These are phyloP conservation scores for Olyra latifolia DNA, from an alignment of 176 grass and related monocot species.

Conservation along the genomic window DNA sequence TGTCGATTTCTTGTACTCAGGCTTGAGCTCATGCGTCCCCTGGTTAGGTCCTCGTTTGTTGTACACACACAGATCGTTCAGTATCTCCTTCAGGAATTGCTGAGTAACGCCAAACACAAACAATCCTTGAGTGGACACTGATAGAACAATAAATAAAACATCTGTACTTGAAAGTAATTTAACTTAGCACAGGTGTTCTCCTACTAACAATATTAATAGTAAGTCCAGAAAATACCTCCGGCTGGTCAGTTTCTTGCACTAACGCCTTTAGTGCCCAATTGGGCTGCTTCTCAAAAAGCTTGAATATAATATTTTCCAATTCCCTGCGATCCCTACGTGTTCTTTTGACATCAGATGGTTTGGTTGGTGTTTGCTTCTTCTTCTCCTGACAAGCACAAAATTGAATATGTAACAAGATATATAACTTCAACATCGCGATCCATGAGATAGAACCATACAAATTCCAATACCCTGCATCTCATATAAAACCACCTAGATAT, in stretches of 20 bases:
- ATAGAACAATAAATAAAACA: neutral
- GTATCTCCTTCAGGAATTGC: conserved; percentile 98
- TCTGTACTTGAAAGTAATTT: neutral
- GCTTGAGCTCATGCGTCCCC: conserved; percentile 88
- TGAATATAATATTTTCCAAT: conserved; percentile 94
- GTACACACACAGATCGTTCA: conserved; percentile 82
- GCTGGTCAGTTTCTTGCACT: conserved; percentile 93
- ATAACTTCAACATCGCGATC: neutral
- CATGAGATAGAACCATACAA: neutral
- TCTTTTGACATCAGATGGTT: conserved; percentile 81
- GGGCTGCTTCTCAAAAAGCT: conserved; percentile 88
- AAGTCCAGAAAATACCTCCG: conserved; percentile 58
- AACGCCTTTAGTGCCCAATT: conserved; percentile 92
- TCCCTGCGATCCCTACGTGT: conserved; percentile 80
- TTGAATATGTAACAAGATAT: neutral
- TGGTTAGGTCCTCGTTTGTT: conserved; percentile 95
- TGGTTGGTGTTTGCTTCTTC: conserved; percentile 68
- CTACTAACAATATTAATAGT: neutral
- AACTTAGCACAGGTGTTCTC: neutral
- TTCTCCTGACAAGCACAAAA: conserved; percentile 57
- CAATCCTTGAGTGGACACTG: neutral
- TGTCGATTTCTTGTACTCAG: conserved; percentile 81
- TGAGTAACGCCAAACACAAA: conserved; percentile 34
- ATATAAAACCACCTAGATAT: neutral
- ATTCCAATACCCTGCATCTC: neutral